Base-by-base conservation (phyloP, 139 green algal genomes). In the Chlorella vulgaris region DNA sequence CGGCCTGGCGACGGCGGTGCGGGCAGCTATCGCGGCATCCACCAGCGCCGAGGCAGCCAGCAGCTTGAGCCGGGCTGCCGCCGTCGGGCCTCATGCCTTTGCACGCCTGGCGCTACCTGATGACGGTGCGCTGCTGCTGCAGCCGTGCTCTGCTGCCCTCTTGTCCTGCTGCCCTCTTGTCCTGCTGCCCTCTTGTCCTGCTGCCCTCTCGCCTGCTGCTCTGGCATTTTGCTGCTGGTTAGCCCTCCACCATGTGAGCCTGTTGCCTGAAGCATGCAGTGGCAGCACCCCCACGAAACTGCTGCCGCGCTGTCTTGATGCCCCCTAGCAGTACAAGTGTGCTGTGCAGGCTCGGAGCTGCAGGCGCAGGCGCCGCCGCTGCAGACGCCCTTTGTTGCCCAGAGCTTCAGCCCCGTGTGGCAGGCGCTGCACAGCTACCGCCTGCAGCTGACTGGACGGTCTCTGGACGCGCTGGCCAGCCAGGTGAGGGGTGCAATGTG, bases 331-430 rank as follows among this genome's bases (percentile, higher is more conserved):
- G n/a, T n/a, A n/a, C n/a, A n/a, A n/a, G n/a, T n/a, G n/a, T n/a
- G n/a, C 5, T 65, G 55, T 51, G 73, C 53, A 67, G 73, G 36
- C 7, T 13, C 51, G 2, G 38, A 3, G 2, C 53, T 79, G 53
- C 73, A 79, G 28, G 53, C 53, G 2, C 22, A 53, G 26, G 53
- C 28, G 10, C 26, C 73, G 53, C 53, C 73, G 73, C 53, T 79
- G 73, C 73, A 79, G 51, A 79, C 73, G 35, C 6, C 73, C 4
- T 79, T 79, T 51, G 51, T 79, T 22, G 22, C 73, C 13, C 73
- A 79, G 73, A 68, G 35, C 4, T 68, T 79, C 58, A 51, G 33
- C 35, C 73, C 73, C 24, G 73, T 53, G 26, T 79, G 73, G 73
- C 51, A 26, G 8, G 58, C 73, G 1, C 26, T 22, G 6, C 73